Evolutionary conservation across 129 eudicot genomes (phyloP).

Genomic region (Erigeron canadensis): DNA sequence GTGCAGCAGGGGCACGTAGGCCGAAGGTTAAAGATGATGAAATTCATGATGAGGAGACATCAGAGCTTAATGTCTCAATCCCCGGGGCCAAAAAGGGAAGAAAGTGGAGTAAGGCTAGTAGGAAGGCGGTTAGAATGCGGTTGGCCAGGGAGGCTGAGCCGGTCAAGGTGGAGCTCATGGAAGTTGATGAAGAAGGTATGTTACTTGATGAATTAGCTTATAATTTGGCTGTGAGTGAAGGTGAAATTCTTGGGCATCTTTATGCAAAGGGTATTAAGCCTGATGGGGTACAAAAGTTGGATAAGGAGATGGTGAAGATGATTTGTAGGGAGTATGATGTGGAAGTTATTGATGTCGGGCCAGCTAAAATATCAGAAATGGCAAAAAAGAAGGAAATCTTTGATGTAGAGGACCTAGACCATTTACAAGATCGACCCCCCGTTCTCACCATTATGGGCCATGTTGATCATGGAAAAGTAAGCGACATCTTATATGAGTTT

Average conservation of each 20-base stretch:
- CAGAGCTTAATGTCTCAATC: slow-evolving; percentile 60
- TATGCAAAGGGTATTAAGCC: slow-evolving; percentile 79
- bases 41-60: slow-evolving; percentile 51
- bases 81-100: slow-evolving; percentile 84
- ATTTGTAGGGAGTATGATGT: slow-evolving; percentile 80
- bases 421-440: slow-evolving; percentile 89
- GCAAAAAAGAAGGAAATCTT: slow-evolving; percentile 86
- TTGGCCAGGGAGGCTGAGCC: slow-evolving; percentile 92
- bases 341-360: slow-evolving; percentile 79
- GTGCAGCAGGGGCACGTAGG: slow-evolving; percentile 55
- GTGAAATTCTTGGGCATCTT: slow-evolving; percentile 72
- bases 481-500: background rate
- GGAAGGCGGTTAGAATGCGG: slow-evolving; percentile 88
- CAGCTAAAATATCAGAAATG: slow-evolving; percentile 63
- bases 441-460: slow-evolving; percentile 98
- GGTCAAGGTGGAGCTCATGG: slow-evolving; percentile 83
- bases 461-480: slow-evolving; percentile 97
- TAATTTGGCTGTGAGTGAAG: slow-evolving; percentile 89
- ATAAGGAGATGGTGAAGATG: slow-evolving; percentile 89
- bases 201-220: slow-evolving; percentile 76
- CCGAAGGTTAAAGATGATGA: slow-evolving; percentile 45
- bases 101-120: slow-evolving; percentile 89
- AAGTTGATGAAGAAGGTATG: slow-evolving; percentile 90
- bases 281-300: slow-evolving; percentile 79
- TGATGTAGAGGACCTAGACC: slow-evolving; percentile 81